Conservation (phyloP, 345 rosid species). For the Eucalyptus curtisii region DNA sequence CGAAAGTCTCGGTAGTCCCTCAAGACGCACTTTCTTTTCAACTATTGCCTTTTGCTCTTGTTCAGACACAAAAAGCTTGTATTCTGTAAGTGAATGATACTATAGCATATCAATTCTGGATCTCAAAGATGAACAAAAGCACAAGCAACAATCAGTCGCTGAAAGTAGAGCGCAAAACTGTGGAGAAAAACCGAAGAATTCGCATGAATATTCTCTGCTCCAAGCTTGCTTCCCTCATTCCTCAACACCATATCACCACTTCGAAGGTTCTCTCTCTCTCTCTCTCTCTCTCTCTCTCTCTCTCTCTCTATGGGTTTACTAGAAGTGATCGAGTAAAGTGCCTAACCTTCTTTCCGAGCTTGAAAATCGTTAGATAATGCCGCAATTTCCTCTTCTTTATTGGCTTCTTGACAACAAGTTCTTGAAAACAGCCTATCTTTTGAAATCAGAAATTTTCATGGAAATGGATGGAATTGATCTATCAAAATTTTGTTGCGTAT, state of each 20-base stretch:
- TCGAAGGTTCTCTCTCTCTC: slow-evolving; percentile 10
- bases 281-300: background rate
- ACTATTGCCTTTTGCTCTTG: background rate
- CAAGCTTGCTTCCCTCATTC: slow-evolving; percentile 29
- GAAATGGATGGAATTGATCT: background rate
- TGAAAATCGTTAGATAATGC: background rate
- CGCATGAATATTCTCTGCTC: slow-evolving; percentile 35
- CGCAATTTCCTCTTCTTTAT: background rate
- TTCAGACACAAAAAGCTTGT: background rate
- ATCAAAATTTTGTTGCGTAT: background rate
- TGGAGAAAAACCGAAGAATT: slow-evolving; percentile 40
- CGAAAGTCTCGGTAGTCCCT: background rate
- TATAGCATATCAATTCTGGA: background rate
- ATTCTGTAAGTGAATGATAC: background rate
- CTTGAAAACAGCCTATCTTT: background rate
- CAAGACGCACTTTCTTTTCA: background rate
- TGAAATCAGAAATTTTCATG: background rate
- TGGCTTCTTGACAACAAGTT: background rate
- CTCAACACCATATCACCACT: slow-evolving; percentile 6
- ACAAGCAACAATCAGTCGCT: background rate
- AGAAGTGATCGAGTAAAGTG: background rate
- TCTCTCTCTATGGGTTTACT: background rate
- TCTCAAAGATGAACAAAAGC: background rate
- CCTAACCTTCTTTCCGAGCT: background rate
- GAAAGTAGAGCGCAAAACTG: slow-evolving; percentile 23